Evolutionary conservation across 345 rosid genomes (phyloP).

Genomic region (Erucastrum elatum): DNA sequence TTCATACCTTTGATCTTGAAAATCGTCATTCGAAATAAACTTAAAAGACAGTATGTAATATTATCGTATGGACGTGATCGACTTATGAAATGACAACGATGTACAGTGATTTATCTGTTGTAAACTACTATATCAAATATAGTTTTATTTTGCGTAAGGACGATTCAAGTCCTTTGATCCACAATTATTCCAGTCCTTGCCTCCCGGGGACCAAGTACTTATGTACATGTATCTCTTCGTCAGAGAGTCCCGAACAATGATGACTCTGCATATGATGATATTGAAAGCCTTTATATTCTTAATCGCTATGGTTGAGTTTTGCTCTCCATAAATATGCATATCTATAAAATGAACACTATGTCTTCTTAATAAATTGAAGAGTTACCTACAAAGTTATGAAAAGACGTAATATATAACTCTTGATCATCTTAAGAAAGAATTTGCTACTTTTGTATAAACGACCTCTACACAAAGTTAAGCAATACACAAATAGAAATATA

Average conservation of each 20-base stretch:
- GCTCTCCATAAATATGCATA: background rate
- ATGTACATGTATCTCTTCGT: background rate
- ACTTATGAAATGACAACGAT: background rate
- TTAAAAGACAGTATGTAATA: background rate
- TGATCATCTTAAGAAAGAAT: background rate
- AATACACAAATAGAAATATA: background rate
- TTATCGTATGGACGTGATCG: conserved; percentile 9
- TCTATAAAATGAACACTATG: background rate
- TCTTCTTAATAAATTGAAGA: background rate
- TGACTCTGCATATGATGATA: conserved; percentile 12
- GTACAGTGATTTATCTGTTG: background rate
- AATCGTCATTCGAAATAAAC: background rate
- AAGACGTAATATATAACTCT: background rate
- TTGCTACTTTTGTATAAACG: background rate
- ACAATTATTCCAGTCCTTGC: background rate
- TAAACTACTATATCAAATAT: background rate
- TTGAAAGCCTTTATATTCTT: background rate
- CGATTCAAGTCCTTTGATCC: background rate
- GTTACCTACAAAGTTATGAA: background rate
- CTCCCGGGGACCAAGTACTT: conserved; percentile 16
- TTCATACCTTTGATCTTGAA: conserved; percentile 18
- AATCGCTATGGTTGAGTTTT: conserved; percentile 16
- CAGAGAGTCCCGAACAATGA: conserved; percentile 8
- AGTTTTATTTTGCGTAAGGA: background rate
- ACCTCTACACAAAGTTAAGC: background rate